Conservation (phyloP, 169 alveolate genomes). For the Toxoplasma gondii region DNA sequence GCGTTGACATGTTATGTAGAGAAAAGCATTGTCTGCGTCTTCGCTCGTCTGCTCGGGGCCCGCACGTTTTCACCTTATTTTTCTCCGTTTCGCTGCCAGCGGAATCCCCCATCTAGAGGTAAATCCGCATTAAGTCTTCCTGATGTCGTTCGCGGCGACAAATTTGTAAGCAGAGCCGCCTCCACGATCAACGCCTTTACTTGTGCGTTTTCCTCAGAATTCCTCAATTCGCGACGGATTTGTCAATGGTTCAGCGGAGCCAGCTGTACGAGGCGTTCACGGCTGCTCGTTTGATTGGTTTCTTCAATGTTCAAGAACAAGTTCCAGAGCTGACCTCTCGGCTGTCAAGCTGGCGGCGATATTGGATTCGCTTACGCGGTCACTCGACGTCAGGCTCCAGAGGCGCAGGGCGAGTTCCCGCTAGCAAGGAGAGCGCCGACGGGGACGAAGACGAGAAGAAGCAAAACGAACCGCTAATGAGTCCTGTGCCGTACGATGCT, state of each 20-base stretch:
- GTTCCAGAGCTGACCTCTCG: conserved; percentile 9
- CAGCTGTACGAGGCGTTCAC: conserved; percentile 43
- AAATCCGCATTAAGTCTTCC: no score
- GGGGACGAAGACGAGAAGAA: neutral
- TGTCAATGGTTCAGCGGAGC: conserved; percentile 10
- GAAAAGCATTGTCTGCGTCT: no score
- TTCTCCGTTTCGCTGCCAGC: no score
- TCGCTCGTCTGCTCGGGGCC: no score
- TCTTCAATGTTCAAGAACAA: conserved; percentile 4
- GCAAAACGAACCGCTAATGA: neutral
- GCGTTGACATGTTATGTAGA: no score
- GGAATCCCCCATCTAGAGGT: no score
- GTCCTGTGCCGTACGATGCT: conserved; percentile 39
- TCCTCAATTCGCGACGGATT: neutral
- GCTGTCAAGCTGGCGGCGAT: conserved; percentile 8
- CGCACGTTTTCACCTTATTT: no score
- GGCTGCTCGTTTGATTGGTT: conserved; percentile 33
- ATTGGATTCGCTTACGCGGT: conserved; percentile 5
- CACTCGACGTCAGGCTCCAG: neutral
- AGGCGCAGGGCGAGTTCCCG: neutral
- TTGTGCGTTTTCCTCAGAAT: conserved; percentile 21
- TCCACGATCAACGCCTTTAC: neutral
- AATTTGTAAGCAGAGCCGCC: no score
- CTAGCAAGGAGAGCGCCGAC: neutral
- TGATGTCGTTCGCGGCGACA: no score